A percentile compares a stretch with the other conserved stretches of the same genome.
Conservation (phyloP, 2,329 filamentous ascomycete species). For the Sarocladiaceae sp. region DNA sequence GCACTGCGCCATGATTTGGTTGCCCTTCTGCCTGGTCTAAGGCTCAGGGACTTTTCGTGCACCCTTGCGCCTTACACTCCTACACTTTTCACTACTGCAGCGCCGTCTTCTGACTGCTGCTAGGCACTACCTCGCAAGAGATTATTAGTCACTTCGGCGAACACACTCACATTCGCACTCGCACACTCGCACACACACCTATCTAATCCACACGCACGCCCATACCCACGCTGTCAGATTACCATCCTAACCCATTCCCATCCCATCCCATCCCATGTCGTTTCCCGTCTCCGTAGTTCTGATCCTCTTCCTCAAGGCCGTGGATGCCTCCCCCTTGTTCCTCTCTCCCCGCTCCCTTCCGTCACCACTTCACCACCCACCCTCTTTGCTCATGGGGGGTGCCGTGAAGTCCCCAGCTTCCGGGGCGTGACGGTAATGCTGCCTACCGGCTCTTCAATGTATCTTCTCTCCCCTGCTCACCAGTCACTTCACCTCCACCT, state of each 20-base stretch:
- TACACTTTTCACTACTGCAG: not conserved
- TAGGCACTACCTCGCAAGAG: too few relatives aligned
- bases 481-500: not conserved
- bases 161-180: not conserved
- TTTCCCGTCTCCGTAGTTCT: not conserved
- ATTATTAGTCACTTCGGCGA: conserved; percentile 8
- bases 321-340: conserved; percentile 6
- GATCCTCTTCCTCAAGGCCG: not conserved
- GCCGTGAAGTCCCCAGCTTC: not conserved
- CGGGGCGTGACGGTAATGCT: conserved; percentile 5
- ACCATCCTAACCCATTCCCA: not conserved
- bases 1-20: not conserved
- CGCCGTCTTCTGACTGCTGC: not conserved
- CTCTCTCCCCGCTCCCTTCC: conserved; percentile 5
- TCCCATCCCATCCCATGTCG: conserved; percentile 4
- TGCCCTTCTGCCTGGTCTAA: not conserved
- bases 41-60: not conserved
- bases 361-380: not conserved
- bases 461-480: not conserved
- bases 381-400: not conserved
- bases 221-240: conserved; percentile 9
- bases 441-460: not conserved
- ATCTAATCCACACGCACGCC: not conserved
- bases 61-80: not conserved
- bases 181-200: not conserved